Conservation (phyloP, 2,329 filamentous ascomycete species). For the Elsinoe fawcettii region DNA sequence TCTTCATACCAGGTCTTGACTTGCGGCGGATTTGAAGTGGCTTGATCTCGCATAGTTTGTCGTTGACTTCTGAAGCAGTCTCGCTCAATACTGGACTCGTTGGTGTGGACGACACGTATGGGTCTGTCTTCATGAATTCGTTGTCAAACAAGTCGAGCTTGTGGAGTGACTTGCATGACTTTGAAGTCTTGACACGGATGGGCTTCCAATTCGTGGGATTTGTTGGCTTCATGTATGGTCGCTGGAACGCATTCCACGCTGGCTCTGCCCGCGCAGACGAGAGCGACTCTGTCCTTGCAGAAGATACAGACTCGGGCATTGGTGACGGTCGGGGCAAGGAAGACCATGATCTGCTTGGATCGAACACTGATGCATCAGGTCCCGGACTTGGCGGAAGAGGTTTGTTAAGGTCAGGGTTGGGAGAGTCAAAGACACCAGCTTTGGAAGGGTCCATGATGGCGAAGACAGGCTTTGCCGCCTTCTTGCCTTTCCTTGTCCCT, state of each 20-base stretch:
- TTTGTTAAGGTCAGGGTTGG: slow-evolving; percentile 19
- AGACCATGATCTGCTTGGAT: slow-evolving; percentile 8
- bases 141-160: slow-evolving; percentile 22
- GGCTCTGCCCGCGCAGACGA: not conserved
- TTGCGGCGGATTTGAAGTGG: slow-evolving; percentile 13
- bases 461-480: slow-evolving; percentile 8
- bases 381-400: slow-evolving; percentile 20
- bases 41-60: slow-evolving; percentile 13
- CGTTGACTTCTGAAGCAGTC: slow-evolving; percentile 33
- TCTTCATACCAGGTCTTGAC: slow-evolving; percentile 1
- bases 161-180: slow-evolving; percentile 19
- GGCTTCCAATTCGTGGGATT: slow-evolving; percentile 8
- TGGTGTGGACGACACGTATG: slow-evolving; percentile 17
- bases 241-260: slow-evolving; percentile 1
- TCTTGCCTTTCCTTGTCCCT: slow-evolving; percentile 6
- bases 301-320: not conserved
- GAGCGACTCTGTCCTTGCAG: slow-evolving; percentile 3
- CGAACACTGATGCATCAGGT: slow-evolving; percentile 1
- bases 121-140: slow-evolving; percentile 20
- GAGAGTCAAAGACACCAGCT: slow-evolving; percentile 25
- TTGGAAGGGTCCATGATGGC: slow-evolving; percentile 22
- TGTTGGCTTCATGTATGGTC: slow-evolving; percentile 8
- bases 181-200: slow-evolving; percentile 13
- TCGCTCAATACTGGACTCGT: slow-evolving; percentile 41
- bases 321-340: slow-evolving; percentile 2